phyloP scores from a whole-genome alignment of 225 moss, liverwort and hornwort species.

The Takakia lepidozioides region DNA sequence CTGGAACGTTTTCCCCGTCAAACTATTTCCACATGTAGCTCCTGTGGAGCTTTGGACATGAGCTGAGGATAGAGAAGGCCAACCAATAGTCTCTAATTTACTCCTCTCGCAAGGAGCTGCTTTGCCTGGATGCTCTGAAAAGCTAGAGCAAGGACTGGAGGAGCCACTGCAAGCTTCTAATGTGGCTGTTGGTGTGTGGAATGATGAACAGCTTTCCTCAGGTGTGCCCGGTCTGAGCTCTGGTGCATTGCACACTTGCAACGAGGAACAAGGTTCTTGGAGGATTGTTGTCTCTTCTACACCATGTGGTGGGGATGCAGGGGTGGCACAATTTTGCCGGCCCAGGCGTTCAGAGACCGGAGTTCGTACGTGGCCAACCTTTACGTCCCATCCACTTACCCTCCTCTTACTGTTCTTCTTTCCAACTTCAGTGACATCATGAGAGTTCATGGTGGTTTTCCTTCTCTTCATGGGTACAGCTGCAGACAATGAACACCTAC shows the following conservation, averaged over 20 bases:
- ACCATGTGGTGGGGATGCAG: no score
- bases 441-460: conserved; percentile 10
- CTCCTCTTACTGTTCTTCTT: conserved; percentile 4
- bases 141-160: conserved; percentile 44
- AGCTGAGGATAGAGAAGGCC: no score
- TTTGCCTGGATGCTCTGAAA: conserved; percentile 11
- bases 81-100: conserved; percentile 8
- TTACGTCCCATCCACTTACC: conserved; percentile 1
- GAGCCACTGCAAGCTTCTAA: conserved; percentile 32
- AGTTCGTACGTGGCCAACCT: not conserved
- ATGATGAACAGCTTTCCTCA: conserved; percentile 35
- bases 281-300: conserved; percentile 1
- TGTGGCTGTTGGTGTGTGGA: conserved; percentile 43
- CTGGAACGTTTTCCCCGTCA: no score
- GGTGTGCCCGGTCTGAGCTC: conserved; percentile 3
- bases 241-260: not conserved
- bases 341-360: conserved; percentile 6
- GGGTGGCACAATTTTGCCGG: conserved; percentile 3
- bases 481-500: conserved; percentile 4
- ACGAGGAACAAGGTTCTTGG: not conserved
- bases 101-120: conserved; percentile 9
- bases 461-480: conserved; percentile 12
- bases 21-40: no score
- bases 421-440: conserved; percentile 12
- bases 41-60: no score